Evolutionary conservation across 2,329 filamentous ascomycete genomes (phyloP).

Genomic region (Penicillium sp.): DNA sequence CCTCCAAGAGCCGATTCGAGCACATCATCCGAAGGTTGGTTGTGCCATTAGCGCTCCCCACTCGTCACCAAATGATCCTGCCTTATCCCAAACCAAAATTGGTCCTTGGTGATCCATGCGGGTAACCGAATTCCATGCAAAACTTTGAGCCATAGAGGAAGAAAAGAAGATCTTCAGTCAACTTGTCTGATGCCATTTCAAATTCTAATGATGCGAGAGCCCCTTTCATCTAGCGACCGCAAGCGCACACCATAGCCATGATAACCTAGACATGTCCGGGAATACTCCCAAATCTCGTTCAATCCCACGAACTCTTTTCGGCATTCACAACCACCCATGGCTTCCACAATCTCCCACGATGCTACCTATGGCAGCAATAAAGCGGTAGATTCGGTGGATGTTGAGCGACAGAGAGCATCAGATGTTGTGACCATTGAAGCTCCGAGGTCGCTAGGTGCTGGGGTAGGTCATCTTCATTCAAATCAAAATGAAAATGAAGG

Average conservation of each 20-base stretch:
- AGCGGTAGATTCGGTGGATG: conserved; percentile 6
- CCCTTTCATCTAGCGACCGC: too few relatives aligned
- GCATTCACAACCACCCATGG: conserved; percentile 1
- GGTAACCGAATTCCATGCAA: too few relatives aligned
- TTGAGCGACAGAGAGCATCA: conserved; percentile 16
- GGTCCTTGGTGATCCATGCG: too few relatives aligned
- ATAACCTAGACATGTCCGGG: not conserved
- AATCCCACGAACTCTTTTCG: not conserved
- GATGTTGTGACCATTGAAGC: not conserved
- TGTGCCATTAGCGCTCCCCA: conserved; percentile 10
- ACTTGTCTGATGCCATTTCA: conserved; percentile 7
- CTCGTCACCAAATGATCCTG: not conserved
- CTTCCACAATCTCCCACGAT: conserved; percentile 5
- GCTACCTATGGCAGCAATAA: conserved; percentile 9
- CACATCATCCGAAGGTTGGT: conserved; percentile 19
- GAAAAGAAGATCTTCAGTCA: too few relatives aligned
- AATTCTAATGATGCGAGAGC: conserved; percentile 11
- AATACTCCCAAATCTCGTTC: not conserved
- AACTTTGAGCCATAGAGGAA: too few relatives aligned
- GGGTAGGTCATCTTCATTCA: conserved; percentile 13
- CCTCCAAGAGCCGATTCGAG: conserved; percentile 6
- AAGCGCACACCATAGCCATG: too few relatives aligned
- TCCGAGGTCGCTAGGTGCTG: conserved; percentile 22
- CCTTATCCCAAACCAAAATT: not conserved
- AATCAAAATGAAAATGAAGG: not conserved